These are phyloP conservation scores for Tephrocybe sp. DNA, from an alignment of 768 basidiomycete species.

Conservation along the genomic window DNA sequence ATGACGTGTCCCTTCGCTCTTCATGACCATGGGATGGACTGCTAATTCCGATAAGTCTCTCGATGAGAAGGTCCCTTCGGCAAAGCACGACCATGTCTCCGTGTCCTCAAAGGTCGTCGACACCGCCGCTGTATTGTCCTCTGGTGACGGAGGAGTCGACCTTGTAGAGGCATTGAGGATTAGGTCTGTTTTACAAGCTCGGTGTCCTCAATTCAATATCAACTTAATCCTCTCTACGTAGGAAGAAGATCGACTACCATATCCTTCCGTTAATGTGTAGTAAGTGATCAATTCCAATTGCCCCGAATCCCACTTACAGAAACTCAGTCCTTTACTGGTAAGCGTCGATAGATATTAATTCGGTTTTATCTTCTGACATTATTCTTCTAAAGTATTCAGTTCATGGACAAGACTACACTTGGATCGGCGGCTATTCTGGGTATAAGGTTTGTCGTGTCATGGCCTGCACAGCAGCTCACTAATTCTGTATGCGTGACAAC, in stretches of 20 bases:
- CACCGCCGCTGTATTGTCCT: constrained; percentile 56
- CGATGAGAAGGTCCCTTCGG: constrained; percentile 22
- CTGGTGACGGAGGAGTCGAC: constrained; percentile 50
- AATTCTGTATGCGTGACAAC: not conserved
- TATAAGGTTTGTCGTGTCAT: no score
- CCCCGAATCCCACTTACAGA: no score
- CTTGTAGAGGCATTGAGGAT: constrained; percentile 52
- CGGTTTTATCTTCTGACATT: no score
- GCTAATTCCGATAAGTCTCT: not conserved
- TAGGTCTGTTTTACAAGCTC: constrained; percentile 33
- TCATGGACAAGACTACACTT: constrained; percentile 76
- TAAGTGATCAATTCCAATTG: constrained; percentile 30
- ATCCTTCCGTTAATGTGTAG: constrained; percentile 73
- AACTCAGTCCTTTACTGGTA: constrained; percentile 66
- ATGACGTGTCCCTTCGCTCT: not conserved
- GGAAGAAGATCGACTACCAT: constrained; percentile 65
- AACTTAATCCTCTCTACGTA: no score
- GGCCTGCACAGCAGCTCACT: no score
- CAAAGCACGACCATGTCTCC: constrained; percentile 35
- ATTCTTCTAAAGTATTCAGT: constrained; percentile 67
- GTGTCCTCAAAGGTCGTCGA: constrained; percentile 54
- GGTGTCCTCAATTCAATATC: not conserved
- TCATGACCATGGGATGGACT: not conserved
- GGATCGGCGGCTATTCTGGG: constrained; percentile 70
- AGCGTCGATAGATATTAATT: no score